Evolutionary conservation across 805 yeast genomes (phyloP), one percentile per base, ranked within the genome.

Genomic region (Wickerhamiella slavikovae): DNA sequence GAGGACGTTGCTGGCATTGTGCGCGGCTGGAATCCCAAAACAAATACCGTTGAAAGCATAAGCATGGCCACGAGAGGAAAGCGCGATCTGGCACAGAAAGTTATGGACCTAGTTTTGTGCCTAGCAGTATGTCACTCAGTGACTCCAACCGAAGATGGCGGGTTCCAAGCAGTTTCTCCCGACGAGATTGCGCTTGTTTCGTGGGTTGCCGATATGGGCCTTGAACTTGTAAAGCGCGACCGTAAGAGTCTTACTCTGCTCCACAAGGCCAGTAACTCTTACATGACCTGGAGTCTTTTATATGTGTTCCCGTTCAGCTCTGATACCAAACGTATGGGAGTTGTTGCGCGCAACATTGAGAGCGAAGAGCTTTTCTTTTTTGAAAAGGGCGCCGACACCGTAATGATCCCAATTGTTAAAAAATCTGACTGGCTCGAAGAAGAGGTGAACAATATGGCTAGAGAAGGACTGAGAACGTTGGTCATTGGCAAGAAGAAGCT

Each of bases 141-240:
- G 17, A 91, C 98, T 0, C 99, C 99, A 1, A 71, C 92, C 0
- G 66, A 77, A 17, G 70, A 60, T 34, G 49, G 71, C 11, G 65
- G 80, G 2, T 89, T 83, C 48, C 99, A 89, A 53, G 98, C 98
- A 0, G 95, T 96, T 0, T 83, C 95, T 0, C 99, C 99, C 0
- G 99, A 89, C 57, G 99, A 89, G 49, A 71, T 89, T 41, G 98
- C 99, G 17, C 89, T 89, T 38, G 96, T 89, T 13, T 74, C 74
- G 44, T 89, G 80, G 55, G 78, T 94, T 1, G 91, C 80, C 38
- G 49, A 58, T 2, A 85, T 83, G 18, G 99, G 98, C 0, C 57
- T 89, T 21, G 66, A 82, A 5, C 60, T 89, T 26, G 62, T 68
- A 35, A 72, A 68, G 43, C 68, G 99, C 43, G 98, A 89, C 49